A percentile compares a stretch with the other conserved stretches of the same genome.
Evolutionary conservation across 345 rosid species (phyloP).

Genomic region (Gossypium arboreum): DNA sequence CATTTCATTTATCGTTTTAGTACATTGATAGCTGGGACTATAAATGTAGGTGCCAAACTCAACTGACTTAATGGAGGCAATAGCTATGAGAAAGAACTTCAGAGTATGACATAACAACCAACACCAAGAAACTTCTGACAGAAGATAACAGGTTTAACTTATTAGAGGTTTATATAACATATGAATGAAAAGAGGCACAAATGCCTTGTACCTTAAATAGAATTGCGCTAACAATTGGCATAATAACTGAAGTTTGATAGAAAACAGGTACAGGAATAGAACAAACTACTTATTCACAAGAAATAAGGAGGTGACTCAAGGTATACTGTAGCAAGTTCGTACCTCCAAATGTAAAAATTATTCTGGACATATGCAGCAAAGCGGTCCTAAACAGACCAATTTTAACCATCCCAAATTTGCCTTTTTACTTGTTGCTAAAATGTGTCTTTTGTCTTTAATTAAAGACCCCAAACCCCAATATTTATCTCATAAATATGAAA

Average conservation of each 20-base stretch:
- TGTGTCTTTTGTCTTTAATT: neutral
- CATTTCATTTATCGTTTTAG: neutral
- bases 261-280: neutral
- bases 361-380: neutral
- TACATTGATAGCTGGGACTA: neutral
- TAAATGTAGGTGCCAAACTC: neutral
- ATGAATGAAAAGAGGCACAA: neutral
- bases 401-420: neutral
- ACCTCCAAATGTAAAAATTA: neutral
- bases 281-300: neutral
- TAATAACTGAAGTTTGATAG: neutral
- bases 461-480: neutral
- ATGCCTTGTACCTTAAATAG: neutral
- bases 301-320: neutral
- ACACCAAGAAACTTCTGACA: neutral
- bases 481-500: neutral
- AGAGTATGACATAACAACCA: neutral
- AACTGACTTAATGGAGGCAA: neutral
- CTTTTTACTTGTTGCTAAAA: neutral
- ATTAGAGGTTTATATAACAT: neutral
- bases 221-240: neutral
- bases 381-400: neutral
- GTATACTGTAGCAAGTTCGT: neutral
- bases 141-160: slow-evolving; percentile 1
- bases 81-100: neutral